Conservation (phyloP, 768 basidiomycete genomes). For the Coprinopsis cinerea region DNA sequence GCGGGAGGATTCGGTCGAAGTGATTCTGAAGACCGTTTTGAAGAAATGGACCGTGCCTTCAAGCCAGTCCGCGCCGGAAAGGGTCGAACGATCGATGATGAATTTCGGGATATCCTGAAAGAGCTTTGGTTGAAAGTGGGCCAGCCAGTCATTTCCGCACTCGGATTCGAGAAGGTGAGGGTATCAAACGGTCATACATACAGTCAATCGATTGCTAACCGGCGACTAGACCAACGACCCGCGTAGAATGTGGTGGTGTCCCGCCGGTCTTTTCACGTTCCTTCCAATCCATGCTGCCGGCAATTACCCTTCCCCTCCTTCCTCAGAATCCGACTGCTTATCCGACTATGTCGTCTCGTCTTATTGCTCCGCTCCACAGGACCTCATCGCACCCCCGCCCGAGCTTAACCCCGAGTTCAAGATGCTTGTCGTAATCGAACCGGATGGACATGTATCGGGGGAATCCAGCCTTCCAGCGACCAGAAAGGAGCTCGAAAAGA, state of each 20-base stretch:
- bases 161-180: background rate
- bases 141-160: background rate
- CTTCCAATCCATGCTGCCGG: slow-evolving; percentile 1
- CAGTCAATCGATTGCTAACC: background rate
- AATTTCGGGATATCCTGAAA: background rate
- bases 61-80: background rate
- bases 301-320: background rate
- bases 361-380: too few species aligned
- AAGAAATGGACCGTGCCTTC: too few species aligned
- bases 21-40: background rate
- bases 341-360: background rate
- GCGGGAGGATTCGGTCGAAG: too few species aligned
- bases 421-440: slow-evolving; percentile 1
- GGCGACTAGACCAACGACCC: background rate
- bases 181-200: too few species aligned
- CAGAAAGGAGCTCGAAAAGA: background rate
- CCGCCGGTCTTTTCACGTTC: background rate
- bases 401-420: background rate
- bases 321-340: background rate
- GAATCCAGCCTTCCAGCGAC: background rate
- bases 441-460: background rate
- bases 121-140: background rate
- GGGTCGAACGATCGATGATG: background rate
- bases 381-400: background rate
- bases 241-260: background rate